phyloP scores from a whole-genome alignment of 2,329 filamentous ascomycete genomes.

The Colletotrichum truncatum region DNA sequence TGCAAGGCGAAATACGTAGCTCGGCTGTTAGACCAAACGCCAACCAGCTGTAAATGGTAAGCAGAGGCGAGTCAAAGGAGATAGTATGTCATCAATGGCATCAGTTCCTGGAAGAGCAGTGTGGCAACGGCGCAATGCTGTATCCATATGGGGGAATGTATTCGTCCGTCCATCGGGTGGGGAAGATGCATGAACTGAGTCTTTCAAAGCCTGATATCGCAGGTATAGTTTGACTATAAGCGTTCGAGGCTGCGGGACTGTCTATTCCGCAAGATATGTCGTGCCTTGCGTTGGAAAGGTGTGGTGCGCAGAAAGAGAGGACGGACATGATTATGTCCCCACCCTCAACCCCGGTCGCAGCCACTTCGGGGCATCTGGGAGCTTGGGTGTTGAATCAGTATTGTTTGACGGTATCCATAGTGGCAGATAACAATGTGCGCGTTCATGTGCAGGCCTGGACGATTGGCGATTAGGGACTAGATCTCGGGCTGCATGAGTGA shows the following conservation, averaged over 20 bases:
- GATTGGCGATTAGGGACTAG: neutral
- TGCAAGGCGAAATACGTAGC: neutral
- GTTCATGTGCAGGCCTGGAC: neutral
- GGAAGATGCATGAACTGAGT: too few species aligned
- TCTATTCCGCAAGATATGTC: neutral
- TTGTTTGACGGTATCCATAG: neutral
- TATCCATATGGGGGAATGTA: too few species aligned
- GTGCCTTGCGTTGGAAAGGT: neutral
- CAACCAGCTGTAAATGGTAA: neutral
- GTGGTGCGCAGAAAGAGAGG: neutral
- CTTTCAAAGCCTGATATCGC: neutral
- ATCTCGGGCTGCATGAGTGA: constrained; percentile 25
- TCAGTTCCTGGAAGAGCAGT: too few species aligned
- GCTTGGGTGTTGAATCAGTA: constrained; percentile 3
- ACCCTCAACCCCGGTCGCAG: neutral
- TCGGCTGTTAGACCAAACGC: neutral
- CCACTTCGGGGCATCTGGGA: constrained; percentile 3
- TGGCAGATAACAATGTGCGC: constrained; percentile 13
- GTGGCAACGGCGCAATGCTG: too few species aligned
- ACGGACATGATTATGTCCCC: neutral
- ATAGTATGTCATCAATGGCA: too few species aligned
- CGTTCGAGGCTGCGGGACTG: neutral
- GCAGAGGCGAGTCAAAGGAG: too few species aligned
- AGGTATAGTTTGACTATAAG: neutral
- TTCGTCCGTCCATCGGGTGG: too few species aligned